phyloP scores from a whole-genome alignment of 345 rosid genomes.

The Linum tenue region DNA sequence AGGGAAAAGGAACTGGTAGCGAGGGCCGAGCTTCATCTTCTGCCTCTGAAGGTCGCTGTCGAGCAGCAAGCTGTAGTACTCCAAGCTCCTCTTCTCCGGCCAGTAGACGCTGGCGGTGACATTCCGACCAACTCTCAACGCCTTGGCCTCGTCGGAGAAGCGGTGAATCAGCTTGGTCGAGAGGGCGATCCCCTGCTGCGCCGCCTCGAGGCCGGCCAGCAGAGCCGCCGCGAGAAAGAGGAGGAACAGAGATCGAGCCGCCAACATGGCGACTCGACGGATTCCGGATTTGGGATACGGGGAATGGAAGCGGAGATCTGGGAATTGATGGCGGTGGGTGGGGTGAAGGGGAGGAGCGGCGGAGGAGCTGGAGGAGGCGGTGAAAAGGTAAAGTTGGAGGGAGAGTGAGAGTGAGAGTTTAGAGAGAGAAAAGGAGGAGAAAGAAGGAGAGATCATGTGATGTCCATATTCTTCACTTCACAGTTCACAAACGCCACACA shows the following conservation, averaged over 20 bases:
- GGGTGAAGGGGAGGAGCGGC: neutral
- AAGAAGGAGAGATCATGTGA: no score
- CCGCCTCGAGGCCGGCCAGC: neutral
- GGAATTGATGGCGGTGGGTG: neutral
- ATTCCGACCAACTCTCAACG: constrained; percentile 22
- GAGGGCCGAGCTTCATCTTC: constrained; percentile 63
- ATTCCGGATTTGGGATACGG: neutral
- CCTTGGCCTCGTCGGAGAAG: constrained; percentile 64
- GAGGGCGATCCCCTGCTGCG: constrained; percentile 14
- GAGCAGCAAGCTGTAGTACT: constrained; percentile 45
- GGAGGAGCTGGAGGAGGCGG: neutral
- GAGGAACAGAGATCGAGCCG: neutral
- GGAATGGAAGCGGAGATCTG: neutral
- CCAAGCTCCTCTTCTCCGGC: constrained; percentile 51
- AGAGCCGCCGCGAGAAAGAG: neutral
- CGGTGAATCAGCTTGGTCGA: constrained; percentile 64
- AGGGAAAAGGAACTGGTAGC: constrained; percentile 49
- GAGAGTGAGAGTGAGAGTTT: neutral
- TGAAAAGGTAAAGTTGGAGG: neutral
- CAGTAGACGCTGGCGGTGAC: constrained; percentile 20
- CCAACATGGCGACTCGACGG: neutral
- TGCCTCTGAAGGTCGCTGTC: constrained; percentile 52
- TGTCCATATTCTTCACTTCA: no score
- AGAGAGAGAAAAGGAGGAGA: no score
- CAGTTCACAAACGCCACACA: no score